Evolutionary conservation across 2,329 filamentous ascomycete species (phyloP).

Genomic region (Penicillium brasilianum): DNA sequence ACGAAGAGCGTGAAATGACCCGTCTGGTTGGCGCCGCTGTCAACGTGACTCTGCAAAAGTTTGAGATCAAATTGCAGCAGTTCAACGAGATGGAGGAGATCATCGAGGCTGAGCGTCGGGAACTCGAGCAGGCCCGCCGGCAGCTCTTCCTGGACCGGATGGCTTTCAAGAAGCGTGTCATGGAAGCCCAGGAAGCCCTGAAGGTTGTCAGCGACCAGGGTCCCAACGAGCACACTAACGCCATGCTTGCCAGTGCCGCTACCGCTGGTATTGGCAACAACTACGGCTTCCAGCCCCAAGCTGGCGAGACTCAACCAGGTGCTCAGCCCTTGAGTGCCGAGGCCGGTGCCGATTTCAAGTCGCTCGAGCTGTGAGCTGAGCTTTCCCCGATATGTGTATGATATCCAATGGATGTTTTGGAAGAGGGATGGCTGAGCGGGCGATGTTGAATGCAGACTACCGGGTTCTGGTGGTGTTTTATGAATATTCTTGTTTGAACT

Average conservation of each 20-base stretch:
- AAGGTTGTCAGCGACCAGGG: slow-evolving; percentile 50
- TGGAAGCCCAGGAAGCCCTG: slow-evolving; percentile 78
- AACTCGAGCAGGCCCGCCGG: slow-evolving; percentile 88
- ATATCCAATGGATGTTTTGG: slow-evolving; percentile 30
- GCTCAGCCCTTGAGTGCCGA: slow-evolving; percentile 49
- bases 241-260: slow-evolving; percentile 42
- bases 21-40: slow-evolving; percentile 89
- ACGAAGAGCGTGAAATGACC: slow-evolving; percentile 96
- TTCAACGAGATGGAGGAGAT: slow-evolving; percentile 96
- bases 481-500: slow-evolving; percentile 30
- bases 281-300: slow-evolving; percentile 48
- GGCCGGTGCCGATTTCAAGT: slow-evolving; percentile 48
- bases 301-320: slow-evolving; percentile 36
- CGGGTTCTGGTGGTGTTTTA: slow-evolving; percentile 25
- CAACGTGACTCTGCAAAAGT: slow-evolving; percentile 92
- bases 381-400: slow-evolving; percentile 29
- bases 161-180: slow-evolving; percentile 84
- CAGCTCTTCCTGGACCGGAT: slow-evolving; percentile 92
- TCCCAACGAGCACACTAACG: slow-evolving; percentile 47
- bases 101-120: slow-evolving; percentile 86
- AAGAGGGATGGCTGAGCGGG: slow-evolving; percentile 13
- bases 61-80: slow-evolving; percentile 93
- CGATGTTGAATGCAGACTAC: slow-evolving; percentile 13
- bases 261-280: slow-evolving; percentile 45
- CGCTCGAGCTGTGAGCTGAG: slow-evolving; percentile 46